Evolutionary conservation across 139 green algal species (phyloP).

Genomic region (Coccomyxa sp.): DNA sequence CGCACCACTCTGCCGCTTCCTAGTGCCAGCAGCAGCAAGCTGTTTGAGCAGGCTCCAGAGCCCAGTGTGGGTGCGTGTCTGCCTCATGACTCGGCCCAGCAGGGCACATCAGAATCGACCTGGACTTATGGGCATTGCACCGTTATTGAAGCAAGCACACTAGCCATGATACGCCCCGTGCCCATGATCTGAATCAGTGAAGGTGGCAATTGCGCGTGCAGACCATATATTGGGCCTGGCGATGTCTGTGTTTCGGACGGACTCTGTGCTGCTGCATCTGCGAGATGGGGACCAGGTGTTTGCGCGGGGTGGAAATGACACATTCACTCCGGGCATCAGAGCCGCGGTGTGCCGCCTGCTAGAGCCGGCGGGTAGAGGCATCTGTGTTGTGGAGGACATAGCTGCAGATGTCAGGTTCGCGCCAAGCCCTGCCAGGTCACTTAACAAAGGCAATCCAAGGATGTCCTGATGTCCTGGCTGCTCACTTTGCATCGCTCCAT

Average conservation of each 20-base stretch:
- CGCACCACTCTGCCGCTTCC: too few relatives aligned
- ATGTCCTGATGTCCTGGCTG: neutral
- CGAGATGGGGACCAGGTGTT: neutral
- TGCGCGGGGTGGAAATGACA: neutral
- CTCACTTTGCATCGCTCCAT: neutral
- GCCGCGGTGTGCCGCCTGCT: neutral
- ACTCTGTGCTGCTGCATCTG: neutral
- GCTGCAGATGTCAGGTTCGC: neutral
- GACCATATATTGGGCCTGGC: slow-evolving; percentile 2
- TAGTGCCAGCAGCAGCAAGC: too few relatives aligned
- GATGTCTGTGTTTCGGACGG: neutral
- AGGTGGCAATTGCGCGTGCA: neutral
- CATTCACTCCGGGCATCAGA: neutral
- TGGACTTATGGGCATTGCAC: too few relatives aligned
- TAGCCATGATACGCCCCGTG: too few relatives aligned
- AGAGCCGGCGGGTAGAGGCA: neutral
- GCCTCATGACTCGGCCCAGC: too few relatives aligned
- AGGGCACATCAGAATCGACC: too few relatives aligned
- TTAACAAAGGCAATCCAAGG: neutral
- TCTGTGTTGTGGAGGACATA: neutral
- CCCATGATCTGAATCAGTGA: too few relatives aligned
- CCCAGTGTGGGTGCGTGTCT: too few relatives aligned
- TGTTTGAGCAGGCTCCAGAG: too few relatives aligned
- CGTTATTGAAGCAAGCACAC: too few relatives aligned
- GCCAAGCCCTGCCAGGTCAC: too few relatives aligned